These are phyloP conservation scores for Pichia sp. DNA, from an alignment of 1,139 yeast species.

Conservation along the genomic window DNA sequence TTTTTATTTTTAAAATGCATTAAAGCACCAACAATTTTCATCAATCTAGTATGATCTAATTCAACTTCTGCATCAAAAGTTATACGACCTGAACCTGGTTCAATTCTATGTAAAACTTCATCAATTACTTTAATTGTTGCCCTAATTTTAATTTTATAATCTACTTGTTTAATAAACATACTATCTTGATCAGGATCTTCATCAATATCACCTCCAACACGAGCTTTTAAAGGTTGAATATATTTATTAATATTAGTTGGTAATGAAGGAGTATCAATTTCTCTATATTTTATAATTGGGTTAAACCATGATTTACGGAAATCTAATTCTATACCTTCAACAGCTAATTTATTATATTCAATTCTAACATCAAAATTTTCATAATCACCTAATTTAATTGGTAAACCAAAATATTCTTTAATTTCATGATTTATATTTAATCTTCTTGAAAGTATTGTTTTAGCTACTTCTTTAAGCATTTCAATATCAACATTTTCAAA, in stretches of 20 bases:
- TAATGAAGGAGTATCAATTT: constrained; percentile 23
- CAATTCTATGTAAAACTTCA: constrained; percentile 17
- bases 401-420: constrained; percentile 26
- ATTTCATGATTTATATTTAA: constrained; percentile 27
- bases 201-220: constrained; percentile 18
- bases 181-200: constrained; percentile 23
- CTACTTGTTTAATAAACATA: constrained; percentile 21
- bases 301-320: constrained; percentile 25
- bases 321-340: constrained; percentile 28
- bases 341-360: constrained; percentile 24
- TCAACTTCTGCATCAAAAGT: constrained; percentile 28
- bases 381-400: constrained; percentile 24
- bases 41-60: constrained; percentile 29
- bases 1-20: constrained; percentile 21
- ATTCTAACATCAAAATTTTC: constrained; percentile 24
- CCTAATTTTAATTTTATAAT: constrained; percentile 26
- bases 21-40: constrained; percentile 24
- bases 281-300: constrained; percentile 22
- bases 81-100: constrained; percentile 25
- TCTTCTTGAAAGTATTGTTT: constrained; percentile 21
- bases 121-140: constrained; percentile 23
- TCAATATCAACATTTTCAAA: constrained; percentile 25
- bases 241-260: constrained; percentile 26
- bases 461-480: constrained; percentile 20
- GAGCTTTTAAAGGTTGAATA: constrained; percentile 25